Percentiles rank a stretch among this genome's conserved stretches.
phyloP scores from a whole-genome alignment of 768 basidiomycete species.

The Phaeotremella fagi region DNA sequence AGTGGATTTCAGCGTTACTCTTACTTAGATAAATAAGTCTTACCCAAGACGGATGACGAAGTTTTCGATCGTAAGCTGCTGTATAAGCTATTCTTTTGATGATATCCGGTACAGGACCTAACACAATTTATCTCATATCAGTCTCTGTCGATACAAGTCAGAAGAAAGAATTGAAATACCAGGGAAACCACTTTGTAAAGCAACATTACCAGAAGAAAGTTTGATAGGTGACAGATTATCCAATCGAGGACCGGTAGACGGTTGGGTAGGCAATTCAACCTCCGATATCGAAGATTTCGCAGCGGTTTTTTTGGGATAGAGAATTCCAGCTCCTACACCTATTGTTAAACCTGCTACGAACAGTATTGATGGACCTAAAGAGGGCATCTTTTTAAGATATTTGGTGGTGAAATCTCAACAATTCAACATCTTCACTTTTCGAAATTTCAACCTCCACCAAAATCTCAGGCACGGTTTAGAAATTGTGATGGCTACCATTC shows the following conservation, averaged over 20 bases:
- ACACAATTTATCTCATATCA: constrained; percentile 5
- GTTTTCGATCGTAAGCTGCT: constrained; percentile 80
- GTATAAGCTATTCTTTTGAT: constrained; percentile 77
- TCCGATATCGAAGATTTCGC: constrained; percentile 41
- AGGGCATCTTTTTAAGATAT: too few relatives aligned
- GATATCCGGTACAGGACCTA: constrained; percentile 78
- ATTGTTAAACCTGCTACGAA: constrained; percentile 79
- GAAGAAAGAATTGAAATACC: constrained; percentile 54
- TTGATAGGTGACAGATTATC: constrained; percentile 44
- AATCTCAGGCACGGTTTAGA: too few relatives aligned
- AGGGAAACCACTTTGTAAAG: constrained; percentile 61
- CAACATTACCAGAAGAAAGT: constrained; percentile 18
- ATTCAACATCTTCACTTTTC: too few relatives aligned
- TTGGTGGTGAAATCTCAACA: too few relatives aligned
- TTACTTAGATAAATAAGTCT: constrained; percentile 21
- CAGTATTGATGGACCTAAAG: constrained; percentile 48
- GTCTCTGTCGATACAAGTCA: constrained; percentile 1
- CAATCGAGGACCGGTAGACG: constrained; percentile 49
- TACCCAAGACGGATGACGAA: constrained; percentile 93
- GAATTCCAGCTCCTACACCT: constrained; percentile 61
- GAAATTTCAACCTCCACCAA: too few relatives aligned
- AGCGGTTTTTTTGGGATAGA: constrained; percentile 26
- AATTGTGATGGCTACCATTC: too few relatives aligned
- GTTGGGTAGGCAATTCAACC: constrained; percentile 49
- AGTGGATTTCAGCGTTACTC: background rate